Evolutionary conservation across 139 green algal species (phyloP), one percentile per base, ranked within the genome.

Genomic region (Closterium sp.): DNA sequence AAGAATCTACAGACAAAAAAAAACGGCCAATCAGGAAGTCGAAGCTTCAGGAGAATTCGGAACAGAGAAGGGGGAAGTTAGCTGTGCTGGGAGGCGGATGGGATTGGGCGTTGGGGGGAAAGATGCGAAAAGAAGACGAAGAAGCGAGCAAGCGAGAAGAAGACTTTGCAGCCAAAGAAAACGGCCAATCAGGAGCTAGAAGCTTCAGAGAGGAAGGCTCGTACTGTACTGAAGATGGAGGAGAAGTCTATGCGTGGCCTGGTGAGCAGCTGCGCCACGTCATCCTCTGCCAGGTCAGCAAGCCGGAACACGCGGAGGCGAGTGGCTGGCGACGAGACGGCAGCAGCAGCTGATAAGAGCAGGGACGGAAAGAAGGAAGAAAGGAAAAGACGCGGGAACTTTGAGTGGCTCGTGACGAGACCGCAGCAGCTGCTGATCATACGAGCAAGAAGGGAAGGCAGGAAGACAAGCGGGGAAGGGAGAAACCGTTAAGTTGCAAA

Each of bases 231-330:
- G 4, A 98, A 93, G 85, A 99, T 99, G 38, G 95, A 96, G 4
- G 93, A 95, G 89, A 99, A 99, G 84, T 99, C 97, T 32, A 99
- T 96, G 10, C 97, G 95, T 4, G 97, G 97, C 28, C 97, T 90
- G 21, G 91, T 81, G 87, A 95, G 38, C 1, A 95, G 89, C 87
- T 88, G 84, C 33, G 25, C 25, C 28, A 93, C 28, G 21, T 93
- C 86, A 28, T 34, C 33, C 36, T 55, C 64, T 32, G 35, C 25
- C 90, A 93, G 35, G 30, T 93, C 90, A 30, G 34, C 33, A 9
- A 92, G 88, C 86, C 34, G 87, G 36, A 88, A 85, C 5, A 38
- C 33, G 25, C 90, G 33, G 30, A 93, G 89, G 55, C 55, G 16
- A 76, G 55, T 76, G 55, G 55, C 55, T 76, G 55, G 55, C 55